phyloP scores from a whole-genome alignment of 2,329 filamentous ascomycete species.

The Claviceps sorghi region DNA sequence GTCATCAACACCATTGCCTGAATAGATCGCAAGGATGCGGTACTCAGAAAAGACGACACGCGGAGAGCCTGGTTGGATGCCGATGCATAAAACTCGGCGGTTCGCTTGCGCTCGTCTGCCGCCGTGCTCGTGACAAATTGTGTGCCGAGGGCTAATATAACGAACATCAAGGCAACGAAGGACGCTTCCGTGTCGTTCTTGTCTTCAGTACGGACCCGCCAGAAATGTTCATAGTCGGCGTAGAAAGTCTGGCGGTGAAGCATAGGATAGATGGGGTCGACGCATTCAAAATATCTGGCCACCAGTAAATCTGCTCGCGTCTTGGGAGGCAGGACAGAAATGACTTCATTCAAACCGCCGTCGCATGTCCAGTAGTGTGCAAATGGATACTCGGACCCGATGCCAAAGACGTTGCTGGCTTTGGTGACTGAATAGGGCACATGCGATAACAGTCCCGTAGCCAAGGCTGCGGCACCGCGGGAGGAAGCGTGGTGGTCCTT shows the following conservation, averaged over 20 bases:
- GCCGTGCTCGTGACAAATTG: slow-evolving; percentile 54
- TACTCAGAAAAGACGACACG: slow-evolving; percentile 62
- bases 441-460: slow-evolving; percentile 52
- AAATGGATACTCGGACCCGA: slow-evolving; percentile 64
- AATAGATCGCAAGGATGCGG: slow-evolving; percentile 56
- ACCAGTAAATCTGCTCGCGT: slow-evolving; percentile 59
- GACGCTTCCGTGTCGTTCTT: slow-evolving; percentile 50
- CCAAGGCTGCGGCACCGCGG: slow-evolving; percentile 38
- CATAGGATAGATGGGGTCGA: slow-evolving; percentile 73
- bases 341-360: slow-evolving; percentile 60
- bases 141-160: slow-evolving; percentile 63
- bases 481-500: slow-evolving; percentile 29
- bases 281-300: slow-evolving; percentile 49
- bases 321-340: slow-evolving; percentile 61
- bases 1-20: slow-evolving; percentile 69
- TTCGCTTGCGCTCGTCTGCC: slow-evolving; percentile 51
- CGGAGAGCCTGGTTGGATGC: slow-evolving; percentile 65
- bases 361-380: slow-evolving; percentile 76
- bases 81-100: slow-evolving; percentile 69
- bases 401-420: slow-evolving; percentile 66
- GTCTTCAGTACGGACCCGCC: slow-evolving; percentile 44
- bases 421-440: slow-evolving; percentile 57
- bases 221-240: slow-evolving; percentile 65
- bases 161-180: slow-evolving; percentile 58
- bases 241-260: slow-evolving; percentile 62